These are phyloP conservation scores for Candida koratica DNA, from an alignment of 805 yeast genomes.

Conservation along the genomic window DNA sequence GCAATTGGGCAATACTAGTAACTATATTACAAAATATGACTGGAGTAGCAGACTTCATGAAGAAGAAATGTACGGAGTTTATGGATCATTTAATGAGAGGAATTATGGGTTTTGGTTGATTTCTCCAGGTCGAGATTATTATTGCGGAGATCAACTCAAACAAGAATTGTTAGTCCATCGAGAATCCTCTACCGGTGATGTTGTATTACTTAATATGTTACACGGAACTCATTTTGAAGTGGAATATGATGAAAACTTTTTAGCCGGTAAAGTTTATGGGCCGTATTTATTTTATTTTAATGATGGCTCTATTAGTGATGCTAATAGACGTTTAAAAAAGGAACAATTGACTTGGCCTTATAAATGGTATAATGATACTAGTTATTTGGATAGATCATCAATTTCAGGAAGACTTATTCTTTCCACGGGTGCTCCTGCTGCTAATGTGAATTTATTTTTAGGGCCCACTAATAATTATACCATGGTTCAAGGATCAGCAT, in stretches of 20 bases:
- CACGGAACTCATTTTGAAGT: conserved; percentile 14
- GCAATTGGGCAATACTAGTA: background rate
- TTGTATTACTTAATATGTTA: conserved; percentile 13
- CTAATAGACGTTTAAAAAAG: conserved; percentile 11
- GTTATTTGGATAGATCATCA: conserved; percentile 8
- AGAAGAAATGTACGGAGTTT: conserved; percentile 14
- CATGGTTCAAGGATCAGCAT: conserved; percentile 14
- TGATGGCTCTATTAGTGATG: conserved; percentile 13
- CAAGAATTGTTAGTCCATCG: conserved; percentile 13
- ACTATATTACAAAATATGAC: conserved; percentile 13
- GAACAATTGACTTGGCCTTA: conserved; percentile 14
- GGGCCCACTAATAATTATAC: conserved; percentile 11
- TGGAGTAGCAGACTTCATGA: conserved; percentile 13
- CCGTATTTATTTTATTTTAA: conserved; percentile 13
- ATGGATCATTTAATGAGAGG: conserved; percentile 9
- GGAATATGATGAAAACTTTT: conserved; percentile 9
- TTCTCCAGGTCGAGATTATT: conserved; percentile 14
- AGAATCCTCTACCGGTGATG: conserved; percentile 13
- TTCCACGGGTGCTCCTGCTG: conserved; percentile 10
- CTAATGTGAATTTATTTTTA: conserved; percentile 11
- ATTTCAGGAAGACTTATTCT: conserved; percentile 10
- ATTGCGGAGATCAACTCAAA: conserved; percentile 13
- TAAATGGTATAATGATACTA: conserved; percentile 8
- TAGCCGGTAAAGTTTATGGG: conserved; percentile 10
- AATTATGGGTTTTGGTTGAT: conserved; percentile 13